Evolutionary conservation across 1,139 yeast genomes (phyloP).

Genomic region (Suhomyces maxii): DNA sequence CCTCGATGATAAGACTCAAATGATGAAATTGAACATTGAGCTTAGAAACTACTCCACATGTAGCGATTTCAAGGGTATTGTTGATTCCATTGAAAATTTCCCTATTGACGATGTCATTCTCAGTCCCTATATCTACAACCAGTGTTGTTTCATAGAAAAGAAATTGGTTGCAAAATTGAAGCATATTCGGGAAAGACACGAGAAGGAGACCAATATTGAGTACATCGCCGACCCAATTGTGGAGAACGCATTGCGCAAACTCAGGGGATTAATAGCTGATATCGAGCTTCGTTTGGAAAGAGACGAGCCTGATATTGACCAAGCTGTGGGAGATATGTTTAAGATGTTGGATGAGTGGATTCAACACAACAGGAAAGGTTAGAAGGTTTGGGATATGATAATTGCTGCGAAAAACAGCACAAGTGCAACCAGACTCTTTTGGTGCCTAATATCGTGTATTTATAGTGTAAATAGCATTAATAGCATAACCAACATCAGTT

Average conservation of each 20-base stretch:
- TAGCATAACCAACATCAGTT: neutral
- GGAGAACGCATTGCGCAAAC: conserved; percentile 7
- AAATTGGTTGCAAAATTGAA: conserved; percentile 18
- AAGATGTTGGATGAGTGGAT: conserved; percentile 30
- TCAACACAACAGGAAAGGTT: neutral
- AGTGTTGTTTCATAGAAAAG: conserved; percentile 32
- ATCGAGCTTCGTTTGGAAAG: conserved; percentile 29
- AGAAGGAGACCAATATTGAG: neutral
- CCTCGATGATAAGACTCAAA: conserved; percentile 26
- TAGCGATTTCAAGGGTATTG: conserved; percentile 23
- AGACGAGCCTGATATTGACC: conserved; percentile 29
- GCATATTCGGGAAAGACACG: conserved; percentile 6
- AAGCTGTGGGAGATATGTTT: conserved; percentile 23
- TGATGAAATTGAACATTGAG: conserved; percentile 25
- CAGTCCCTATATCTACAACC: conserved; percentile 38
- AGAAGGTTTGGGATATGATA: too few species aligned
- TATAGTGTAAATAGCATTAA: neutral
- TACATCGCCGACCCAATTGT: neutral
- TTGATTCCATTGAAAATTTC: conserved; percentile 25
- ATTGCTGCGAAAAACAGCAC: too few species aligned
- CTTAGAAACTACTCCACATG: conserved; percentile 23
- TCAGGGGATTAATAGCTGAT: conserved; percentile 38
- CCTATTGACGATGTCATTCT: conserved; percentile 31
- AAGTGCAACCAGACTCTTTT: too few species aligned
- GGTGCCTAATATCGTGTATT: neutral